phyloP scores from a whole-genome alignment of 306 rosid genomes.

The Dryas alaskensis region DNA sequence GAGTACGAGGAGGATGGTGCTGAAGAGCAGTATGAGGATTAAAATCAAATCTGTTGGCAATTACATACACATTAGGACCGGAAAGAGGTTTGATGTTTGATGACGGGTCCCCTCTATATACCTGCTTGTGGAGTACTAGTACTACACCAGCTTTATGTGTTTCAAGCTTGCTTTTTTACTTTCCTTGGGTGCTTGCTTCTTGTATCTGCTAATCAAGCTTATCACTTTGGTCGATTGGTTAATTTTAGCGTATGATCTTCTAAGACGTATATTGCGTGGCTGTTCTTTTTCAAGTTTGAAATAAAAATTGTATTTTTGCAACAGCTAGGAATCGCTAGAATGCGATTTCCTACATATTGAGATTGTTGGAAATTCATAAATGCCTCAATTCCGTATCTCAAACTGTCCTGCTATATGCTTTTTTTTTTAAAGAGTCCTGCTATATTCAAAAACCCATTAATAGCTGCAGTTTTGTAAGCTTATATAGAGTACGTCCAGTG shows the following conservation, averaged over 20 bases:
- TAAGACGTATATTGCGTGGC: slow-evolving; percentile 16
- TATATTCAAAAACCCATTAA: too few species aligned
- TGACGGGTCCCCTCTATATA: not conserved
- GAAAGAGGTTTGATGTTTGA: slow-evolving; percentile 2
- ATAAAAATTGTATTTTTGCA: slow-evolving; percentile 8
- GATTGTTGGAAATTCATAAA: too few species aligned
- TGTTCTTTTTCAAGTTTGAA: slow-evolving; percentile 11
- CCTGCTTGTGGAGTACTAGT: not conserved
- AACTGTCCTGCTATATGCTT: too few species aligned
- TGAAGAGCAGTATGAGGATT: slow-evolving; percentile 38
- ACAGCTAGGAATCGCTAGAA: not conserved
- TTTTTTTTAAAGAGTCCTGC: too few species aligned
- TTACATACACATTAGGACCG: not conserved
- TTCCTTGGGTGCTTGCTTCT: slow-evolving; percentile 5
- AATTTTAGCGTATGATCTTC: not conserved
- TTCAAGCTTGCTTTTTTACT: slow-evolving; percentile 7
- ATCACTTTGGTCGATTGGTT: slow-evolving; percentile 11
- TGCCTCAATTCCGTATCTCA: too few species aligned
- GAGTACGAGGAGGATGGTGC: slow-evolving; percentile 54
- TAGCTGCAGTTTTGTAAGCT: too few species aligned
- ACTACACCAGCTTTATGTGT: not conserved
- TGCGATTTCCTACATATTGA: too few species aligned
- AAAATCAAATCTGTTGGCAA: slow-evolving; percentile 6
- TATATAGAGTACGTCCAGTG: too few species aligned
- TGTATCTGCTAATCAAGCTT: slow-evolving; percentile 8